A percentile compares a stretch with the other conserved stretches of the same genome.
Conservation (phyloP, 371 early-diverging fungal species). For the Capillidium heterosporum region DNA sequence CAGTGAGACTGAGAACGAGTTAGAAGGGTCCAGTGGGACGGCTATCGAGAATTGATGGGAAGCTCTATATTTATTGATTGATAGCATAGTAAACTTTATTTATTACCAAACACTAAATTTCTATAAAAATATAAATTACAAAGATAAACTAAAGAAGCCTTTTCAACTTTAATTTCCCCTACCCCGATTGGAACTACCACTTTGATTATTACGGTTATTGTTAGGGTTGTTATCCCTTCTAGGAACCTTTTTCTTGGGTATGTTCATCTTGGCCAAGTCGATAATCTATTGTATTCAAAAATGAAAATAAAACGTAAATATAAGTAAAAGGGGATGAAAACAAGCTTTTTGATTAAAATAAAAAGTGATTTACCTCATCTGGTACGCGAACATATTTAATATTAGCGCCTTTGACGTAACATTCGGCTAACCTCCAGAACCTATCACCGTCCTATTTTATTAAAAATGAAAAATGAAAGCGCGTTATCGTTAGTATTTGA, state of each 20-base stretch:
- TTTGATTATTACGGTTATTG: conserved; percentile 8
- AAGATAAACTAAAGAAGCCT: too few relatives aligned
- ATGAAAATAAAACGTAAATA: neutral
- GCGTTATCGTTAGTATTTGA: conserved; percentile 56
- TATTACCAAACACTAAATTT: too few relatives aligned
- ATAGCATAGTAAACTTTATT: too few relatives aligned
- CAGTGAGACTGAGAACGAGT: too few relatives aligned
- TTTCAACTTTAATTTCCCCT: too few relatives aligned
- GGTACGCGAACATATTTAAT: conserved; percentile 91
- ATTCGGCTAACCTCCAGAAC: conserved; percentile 82
- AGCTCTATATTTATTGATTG: too few relatives aligned
- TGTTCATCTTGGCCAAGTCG: conserved; percentile 70
- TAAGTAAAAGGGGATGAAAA: neutral
- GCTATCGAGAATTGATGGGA: too few relatives aligned
- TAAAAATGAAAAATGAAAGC: conserved; percentile 53
- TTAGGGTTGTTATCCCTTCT: conserved; percentile 12
- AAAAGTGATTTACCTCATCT: conserved; percentile 32
- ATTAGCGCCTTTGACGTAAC: conserved; percentile 82
- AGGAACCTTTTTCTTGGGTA: conserved; percentile 16
- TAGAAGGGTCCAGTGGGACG: too few relatives aligned
- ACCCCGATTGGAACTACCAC: too few relatives aligned
- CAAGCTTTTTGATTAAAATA: conserved; percentile 8
- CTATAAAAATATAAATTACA: too few relatives aligned
- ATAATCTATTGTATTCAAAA: conserved; percentile 28
- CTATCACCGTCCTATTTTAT: conserved; percentile 62